Base-by-base conservation (phyloP, 192 early-diverging fungal species). In the Dimargaris cristalligena region DNA sequence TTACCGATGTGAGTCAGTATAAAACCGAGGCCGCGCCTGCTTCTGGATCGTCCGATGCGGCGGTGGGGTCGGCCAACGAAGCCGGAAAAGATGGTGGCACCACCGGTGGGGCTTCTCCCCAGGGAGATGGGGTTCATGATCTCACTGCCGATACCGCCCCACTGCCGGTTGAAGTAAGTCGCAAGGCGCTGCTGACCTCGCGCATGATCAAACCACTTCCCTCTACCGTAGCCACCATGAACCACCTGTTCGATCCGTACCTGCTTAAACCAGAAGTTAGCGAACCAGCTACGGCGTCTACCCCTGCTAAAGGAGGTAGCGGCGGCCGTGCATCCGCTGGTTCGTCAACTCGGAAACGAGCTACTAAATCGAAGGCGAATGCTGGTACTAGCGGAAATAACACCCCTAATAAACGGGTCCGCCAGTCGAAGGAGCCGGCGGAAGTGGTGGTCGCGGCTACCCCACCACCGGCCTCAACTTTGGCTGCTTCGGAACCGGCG, bases 211-310 rank as follows among this genome's bases (percentile, higher is more conserved):
- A 30, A 32, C n/a, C n/a, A 16, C 20, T 29, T 13, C 52, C 52
- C 9, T 32, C 52, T n/a, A 31, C 52, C 10, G 29, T 54, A 28
- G 33, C 52, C 29, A 54, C 52, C 10, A 54, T 54, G 52, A 26
- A 54, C 52, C 18, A 26, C 29, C 28, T 54, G 8, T 54, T 54
- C n/a, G 52, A 54, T 30, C 52, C 9, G 26, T 47, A 47, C 46
- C 25, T 47, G 44, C 11, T 20, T 20, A 44, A 44, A 20, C 44
- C 44, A 11, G 44, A 14, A 11, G 13, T 20, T 11, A 20, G 11
- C 13, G 44, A 11, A 11, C 13, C 44, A 14, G 11, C 44, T 20
- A 11, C 44, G 13, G 20, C 13, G 11, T 11, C 13, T 14, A 44
- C 11, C 20, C 20, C 44, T 44, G 44, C 11, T 14, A 44, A 44